Conservation (phyloP, 345 rosid genomes). For the Draba incana region DNA sequence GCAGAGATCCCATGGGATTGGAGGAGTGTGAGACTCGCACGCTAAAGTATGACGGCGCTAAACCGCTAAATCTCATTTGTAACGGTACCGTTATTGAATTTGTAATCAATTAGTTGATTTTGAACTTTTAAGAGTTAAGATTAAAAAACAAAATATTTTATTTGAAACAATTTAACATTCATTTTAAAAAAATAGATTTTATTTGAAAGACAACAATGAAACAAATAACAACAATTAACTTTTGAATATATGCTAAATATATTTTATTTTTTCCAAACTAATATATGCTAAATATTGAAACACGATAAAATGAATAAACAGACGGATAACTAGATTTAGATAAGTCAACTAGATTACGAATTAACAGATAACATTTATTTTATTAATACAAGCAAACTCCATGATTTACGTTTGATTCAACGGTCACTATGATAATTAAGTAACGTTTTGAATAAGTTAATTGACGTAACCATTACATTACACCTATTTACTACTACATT, state of each 20-base stretch:
- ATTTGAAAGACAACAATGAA: too few species aligned
- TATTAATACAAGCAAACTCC: conserved; percentile 24
- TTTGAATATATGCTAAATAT: neutral
- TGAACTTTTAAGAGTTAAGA: neutral
- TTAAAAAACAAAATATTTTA: neutral
- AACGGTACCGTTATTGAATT: conserved; percentile 21
- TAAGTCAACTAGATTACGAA: conserved; percentile 38
- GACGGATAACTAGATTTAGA: conserved; percentile 10
- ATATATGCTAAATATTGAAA: too few species aligned
- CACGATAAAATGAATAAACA: neutral
- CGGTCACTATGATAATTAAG: conserved; percentile 31
- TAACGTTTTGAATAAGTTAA: conserved; percentile 33
- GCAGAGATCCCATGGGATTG: conserved; percentile 29
- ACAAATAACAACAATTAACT: too few species aligned
- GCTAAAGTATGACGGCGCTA: conserved; percentile 39
- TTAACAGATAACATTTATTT: conserved; percentile 28
- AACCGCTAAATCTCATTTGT: conserved; percentile 20
- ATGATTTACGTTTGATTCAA: conserved; percentile 37
- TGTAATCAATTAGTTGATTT: conserved; percentile 9
- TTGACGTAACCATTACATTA: conserved; percentile 36
- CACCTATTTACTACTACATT: conserved; percentile 11
- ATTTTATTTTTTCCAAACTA: too few species aligned
- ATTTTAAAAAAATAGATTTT: too few species aligned
- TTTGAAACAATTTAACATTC: too few species aligned
- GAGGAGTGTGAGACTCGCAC: conserved; percentile 25